phyloP scores from a whole-genome alignment of 73 alveolate species.

The Paramecium bursaria region DNA sequence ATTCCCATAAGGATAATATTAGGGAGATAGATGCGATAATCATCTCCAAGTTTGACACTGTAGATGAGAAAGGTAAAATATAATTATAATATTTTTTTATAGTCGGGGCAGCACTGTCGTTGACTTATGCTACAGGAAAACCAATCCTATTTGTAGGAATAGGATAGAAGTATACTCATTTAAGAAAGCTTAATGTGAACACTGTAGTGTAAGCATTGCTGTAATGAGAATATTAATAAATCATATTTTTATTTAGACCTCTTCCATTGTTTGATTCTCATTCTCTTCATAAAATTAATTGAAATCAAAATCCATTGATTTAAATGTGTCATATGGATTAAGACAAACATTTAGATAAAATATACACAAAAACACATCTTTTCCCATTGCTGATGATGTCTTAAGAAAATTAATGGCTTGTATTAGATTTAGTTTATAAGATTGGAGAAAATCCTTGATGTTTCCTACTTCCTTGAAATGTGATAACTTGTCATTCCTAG shows the following conservation, averaged over 20 bases:
- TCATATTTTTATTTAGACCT: neutral
- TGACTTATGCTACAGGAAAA: slow-evolving; percentile 99
- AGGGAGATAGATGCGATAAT: slow-evolving; percentile 99
- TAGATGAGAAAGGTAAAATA: slow-evolving; percentile 95
- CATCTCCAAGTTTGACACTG: slow-evolving; percentile 99
- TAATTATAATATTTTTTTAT: neutral
- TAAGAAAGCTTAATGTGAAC: slow-evolving; percentile 90
- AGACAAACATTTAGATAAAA: slow-evolving; percentile 62
- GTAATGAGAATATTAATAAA: slow-evolving; percentile 41
- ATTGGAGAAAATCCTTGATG: slow-evolving; percentile 33
- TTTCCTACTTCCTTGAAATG: slow-evolving; percentile 22
- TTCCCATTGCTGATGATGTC: slow-evolving; percentile 42
- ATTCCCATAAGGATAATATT: slow-evolving; percentile 87
- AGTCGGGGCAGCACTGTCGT: slow-evolving; percentile 99
- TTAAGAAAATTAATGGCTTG: slow-evolving; percentile 52
- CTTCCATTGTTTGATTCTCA: slow-evolving; percentile 62
- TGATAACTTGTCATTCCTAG: slow-evolving; percentile 34
- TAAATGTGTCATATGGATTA: slow-evolving; percentile 66
- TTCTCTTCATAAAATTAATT: slow-evolving; percentile 68
- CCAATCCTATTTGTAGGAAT: slow-evolving; percentile 99
- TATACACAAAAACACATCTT: slow-evolving; percentile 46
- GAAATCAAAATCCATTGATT: slow-evolving; percentile 59
- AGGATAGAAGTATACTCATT: slow-evolving; percentile 98
- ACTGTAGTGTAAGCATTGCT: slow-evolving; percentile 88
- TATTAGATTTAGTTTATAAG: slow-evolving; percentile 34